Evolutionary conservation across 2,329 filamentous ascomycete species (phyloP), one percentile per base, ranked within the genome.

Genomic region (Fusarium transvaalense): DNA sequence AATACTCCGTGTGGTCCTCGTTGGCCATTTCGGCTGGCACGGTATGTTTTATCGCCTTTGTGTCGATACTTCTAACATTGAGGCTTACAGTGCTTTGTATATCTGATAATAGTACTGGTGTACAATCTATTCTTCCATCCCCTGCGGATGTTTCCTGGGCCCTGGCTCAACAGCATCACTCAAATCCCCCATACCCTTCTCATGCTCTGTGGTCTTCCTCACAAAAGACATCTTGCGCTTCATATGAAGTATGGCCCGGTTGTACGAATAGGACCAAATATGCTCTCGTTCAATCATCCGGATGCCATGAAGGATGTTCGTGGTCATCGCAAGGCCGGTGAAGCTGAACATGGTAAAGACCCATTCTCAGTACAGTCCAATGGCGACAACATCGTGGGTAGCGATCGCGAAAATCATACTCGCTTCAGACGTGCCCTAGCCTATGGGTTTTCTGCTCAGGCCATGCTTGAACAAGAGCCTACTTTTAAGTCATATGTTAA

Each of bases 241-340:
- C 58, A 61, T 19, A 34, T 52, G 9, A 61, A 58, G 15, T 61
- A 61, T 29, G 58, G 58, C 2, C 21, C 43, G 3, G 53, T 61
- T 0, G 39, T 61, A 0, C 37, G 58, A 1, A 51, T 61, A 0
- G 54, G 45, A 1, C 58, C 54, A 2, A 46, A 59, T 4, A 48
- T 52, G 12, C 54, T 61, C 15, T 61, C 58, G 0, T 27, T 58
- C 12, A 59, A 58, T 10, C 43, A 59, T 21, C 54, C 54, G 3
- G 38, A 61, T 6, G 58, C 32, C 15, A 51, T 51, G 58, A 46
- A 61, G 13, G 54, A 61, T 14, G 31, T 58, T 5, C 53, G 43
- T 1, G 58, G 58, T 9, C 58, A 61, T 17, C 43, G 58, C 3
- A 58, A 52, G 34, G 15, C 17, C 1, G 58, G 58, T 7, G 47